Evolutionary conservation across 768 basidiomycete species (phyloP), one percentile per base, ranked within the genome.

Genomic region (Pleurotus pulmonarius): DNA sequence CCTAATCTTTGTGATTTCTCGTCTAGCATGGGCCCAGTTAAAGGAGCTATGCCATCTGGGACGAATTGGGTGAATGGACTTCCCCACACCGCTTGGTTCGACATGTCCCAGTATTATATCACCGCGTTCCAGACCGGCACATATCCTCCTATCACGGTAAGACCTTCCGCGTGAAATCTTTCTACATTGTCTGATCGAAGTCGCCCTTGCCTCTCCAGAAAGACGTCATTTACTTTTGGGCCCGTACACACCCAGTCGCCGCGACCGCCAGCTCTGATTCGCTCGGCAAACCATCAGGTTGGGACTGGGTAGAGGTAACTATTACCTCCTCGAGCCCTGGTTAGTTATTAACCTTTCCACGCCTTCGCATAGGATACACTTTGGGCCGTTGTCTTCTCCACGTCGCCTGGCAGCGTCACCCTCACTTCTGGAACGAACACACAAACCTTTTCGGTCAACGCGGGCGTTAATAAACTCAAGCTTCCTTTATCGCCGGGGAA

Each of bases 381-480:
- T 58, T 92, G 84, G 82, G 87, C 80, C 0, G 80, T 81, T 16
- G 86, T 83, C 1, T 81, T 87, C 63, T 73, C 83, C 26, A 81
- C 78, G 4, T 73, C 74, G 3, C 68, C 78, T 13, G 78, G 78
- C 46, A 76, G 73, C 12, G 82, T 89, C 48, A 79, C 75, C 12
- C 73, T 90, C 46, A 73, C 73, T 20, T 67, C 70, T 39, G 78
- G 79, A 13, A 62, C 70, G 59, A 73, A 75, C 5, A 67, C 70
- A 39, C 64, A 69, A 51, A 74, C 72, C 5, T 75, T 74, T 69
- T 51, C 61, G 61, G 72, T 78, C 56, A 39, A 67, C 57, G 61
- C 73, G 7, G 88, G 88, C 57, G 77, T 87, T 38, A 80, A 76
- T 63, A 85, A 86, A 67, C 80, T 92, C 47, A 79, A 81, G 61